Conservation (phyloP, 192 early-diverging fungal genomes). For the Umbelopsis sp. region DNA sequence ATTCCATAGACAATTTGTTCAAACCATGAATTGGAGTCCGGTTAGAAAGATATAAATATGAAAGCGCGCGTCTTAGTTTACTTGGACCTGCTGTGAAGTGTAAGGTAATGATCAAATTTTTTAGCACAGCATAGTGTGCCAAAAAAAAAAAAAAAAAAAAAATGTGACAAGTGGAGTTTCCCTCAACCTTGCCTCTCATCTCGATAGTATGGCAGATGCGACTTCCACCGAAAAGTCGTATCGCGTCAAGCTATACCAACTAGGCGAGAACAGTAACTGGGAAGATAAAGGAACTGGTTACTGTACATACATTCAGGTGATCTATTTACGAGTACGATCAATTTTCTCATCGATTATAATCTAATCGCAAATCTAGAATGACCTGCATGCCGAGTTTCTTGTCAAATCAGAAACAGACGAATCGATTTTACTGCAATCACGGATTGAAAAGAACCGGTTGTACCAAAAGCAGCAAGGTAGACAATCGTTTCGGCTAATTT, state of each 20-base stretch:
- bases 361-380: slow-evolving; percentile 16
- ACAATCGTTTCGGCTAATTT: not conserved
- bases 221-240: slow-evolving; percentile 20
- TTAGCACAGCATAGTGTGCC: not conserved
- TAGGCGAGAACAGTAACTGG: slow-evolving; percentile 73
- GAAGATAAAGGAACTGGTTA: slow-evolving; percentile 85
- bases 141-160: slow-evolving; percentile 14
- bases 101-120: not conserved
- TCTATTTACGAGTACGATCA: slow-evolving; percentile 13
- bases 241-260: slow-evolving; percentile 87
- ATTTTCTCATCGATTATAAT: slow-evolving; percentile 13
- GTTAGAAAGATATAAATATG: too few relatives aligned
- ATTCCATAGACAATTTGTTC: too few relatives aligned
- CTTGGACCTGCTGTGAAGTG: too few relatives aligned
- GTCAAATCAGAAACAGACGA: slow-evolving; percentile 66
- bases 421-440: slow-evolving; percentile 64
- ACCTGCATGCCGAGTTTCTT: slow-evolving; percentile 44
- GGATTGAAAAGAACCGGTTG: slow-evolving; percentile 69
- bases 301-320: slow-evolving; percentile 66
- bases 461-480: slow-evolving; percentile 89
- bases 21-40: too few relatives aligned
- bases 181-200: not conserved
- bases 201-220: slow-evolving; percentile 44
- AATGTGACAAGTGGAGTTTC: slow-evolving; percentile 11
- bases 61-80: too few relatives aligned